phyloP scores from a whole-genome alignment of 2,329 filamentous ascomycete species.

The Lecanicillium sp. region DNA sequence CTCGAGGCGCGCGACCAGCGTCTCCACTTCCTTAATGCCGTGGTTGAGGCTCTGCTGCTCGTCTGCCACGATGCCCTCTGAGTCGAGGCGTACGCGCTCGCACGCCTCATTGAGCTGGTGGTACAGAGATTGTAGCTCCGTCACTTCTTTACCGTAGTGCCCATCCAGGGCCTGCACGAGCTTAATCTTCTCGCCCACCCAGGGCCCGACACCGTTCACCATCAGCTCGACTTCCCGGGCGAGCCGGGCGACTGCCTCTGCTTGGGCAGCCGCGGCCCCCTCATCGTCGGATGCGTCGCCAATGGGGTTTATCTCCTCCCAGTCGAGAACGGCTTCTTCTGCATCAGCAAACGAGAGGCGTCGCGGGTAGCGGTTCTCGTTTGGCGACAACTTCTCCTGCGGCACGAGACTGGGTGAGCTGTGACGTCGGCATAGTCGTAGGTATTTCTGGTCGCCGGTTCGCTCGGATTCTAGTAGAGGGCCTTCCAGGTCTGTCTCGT shows the following conservation, averaged over 20 bases:
- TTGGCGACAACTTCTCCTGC: slow-evolving; percentile 28
- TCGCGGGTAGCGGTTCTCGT: slow-evolving; percentile 62
- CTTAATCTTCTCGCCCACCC: slow-evolving; percentile 54
- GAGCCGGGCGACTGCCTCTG: slow-evolving; percentile 52
- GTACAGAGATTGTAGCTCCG: slow-evolving; percentile 62
- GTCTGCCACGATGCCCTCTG: slow-evolving; percentile 61
- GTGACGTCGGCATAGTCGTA: slow-evolving; percentile 56
- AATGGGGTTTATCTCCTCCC: slow-evolving; percentile 50
- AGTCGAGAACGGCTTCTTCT: slow-evolving; percentile 66
- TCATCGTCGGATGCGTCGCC: slow-evolving; percentile 25
- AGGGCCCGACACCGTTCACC: slow-evolving; percentile 48
- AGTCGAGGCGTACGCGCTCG: slow-evolving; percentile 58
- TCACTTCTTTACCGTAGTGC: slow-evolving; percentile 55
- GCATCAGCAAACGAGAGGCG: slow-evolving; percentile 70
- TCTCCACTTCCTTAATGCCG: slow-evolving; percentile 70
- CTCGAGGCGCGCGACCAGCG: slow-evolving; percentile 76
- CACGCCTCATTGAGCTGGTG: slow-evolving; percentile 65
- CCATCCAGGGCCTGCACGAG: slow-evolving; percentile 55
- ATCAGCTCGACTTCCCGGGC: slow-evolving; percentile 48
- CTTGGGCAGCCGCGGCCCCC: slow-evolving; percentile 27
- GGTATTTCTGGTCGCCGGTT: slow-evolving; percentile 36
- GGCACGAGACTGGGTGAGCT: slow-evolving; percentile 40
- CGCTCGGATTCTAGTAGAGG: slow-evolving; percentile 44
- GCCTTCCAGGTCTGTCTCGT: slow-evolving; percentile 54
- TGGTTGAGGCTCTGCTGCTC: slow-evolving; percentile 66